Evolutionary conservation across 2,329 filamentous ascomycete genomes (phyloP).

Genomic region (Cercospora sp.): DNA sequence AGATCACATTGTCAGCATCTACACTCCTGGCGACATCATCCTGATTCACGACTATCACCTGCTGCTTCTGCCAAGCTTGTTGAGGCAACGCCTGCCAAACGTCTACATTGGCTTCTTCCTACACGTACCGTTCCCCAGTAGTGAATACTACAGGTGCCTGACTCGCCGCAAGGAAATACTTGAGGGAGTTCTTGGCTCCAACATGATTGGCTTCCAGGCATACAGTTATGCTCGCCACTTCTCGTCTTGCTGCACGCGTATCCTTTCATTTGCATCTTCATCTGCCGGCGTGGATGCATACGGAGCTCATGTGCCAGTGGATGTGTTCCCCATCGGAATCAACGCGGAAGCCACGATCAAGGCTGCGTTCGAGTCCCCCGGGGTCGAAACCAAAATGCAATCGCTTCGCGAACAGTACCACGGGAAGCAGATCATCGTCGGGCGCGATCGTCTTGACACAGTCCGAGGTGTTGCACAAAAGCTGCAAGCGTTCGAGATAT

Average conservation of each 20-base stretch:
- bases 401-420: slow-evolving; percentile 74
- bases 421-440: slow-evolving; percentile 94
- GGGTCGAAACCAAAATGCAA: slow-evolving; percentile 69
- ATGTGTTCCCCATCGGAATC: slow-evolving; percentile 93
- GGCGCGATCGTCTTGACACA: slow-evolving; percentile 88
- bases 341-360: slow-evolving; percentile 78
- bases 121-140: slow-evolving; percentile 92
- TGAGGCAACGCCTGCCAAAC: slow-evolving; percentile 80
- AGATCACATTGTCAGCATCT: slow-evolving; percentile 80
- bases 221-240: slow-evolving; percentile 96
- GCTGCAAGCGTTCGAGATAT: slow-evolving; percentile 88
- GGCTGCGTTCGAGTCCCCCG: slow-evolving; percentile 66
- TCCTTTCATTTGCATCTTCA: slow-evolving; percentile 87
- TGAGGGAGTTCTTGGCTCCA: slow-evolving; percentile 84
- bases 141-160: slow-evolving; percentile 88
- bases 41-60: slow-evolving; percentile 95
- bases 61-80: slow-evolving; percentile 81
- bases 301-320: slow-evolving; percentile 83
- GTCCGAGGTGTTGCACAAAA: slow-evolving; percentile 95
- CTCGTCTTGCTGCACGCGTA: slow-evolving; percentile 86
- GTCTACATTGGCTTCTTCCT: slow-evolving; percentile 95
- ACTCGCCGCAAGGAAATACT: slow-evolving; percentile 86
- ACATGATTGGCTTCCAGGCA: slow-evolving; percentile 93
- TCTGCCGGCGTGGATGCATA: slow-evolving; percentile 84
- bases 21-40: slow-evolving; percentile 89